Conservation (phyloP, 495 filamentous ascomycete species). For the Aspergillus nanangensis region DNA sequence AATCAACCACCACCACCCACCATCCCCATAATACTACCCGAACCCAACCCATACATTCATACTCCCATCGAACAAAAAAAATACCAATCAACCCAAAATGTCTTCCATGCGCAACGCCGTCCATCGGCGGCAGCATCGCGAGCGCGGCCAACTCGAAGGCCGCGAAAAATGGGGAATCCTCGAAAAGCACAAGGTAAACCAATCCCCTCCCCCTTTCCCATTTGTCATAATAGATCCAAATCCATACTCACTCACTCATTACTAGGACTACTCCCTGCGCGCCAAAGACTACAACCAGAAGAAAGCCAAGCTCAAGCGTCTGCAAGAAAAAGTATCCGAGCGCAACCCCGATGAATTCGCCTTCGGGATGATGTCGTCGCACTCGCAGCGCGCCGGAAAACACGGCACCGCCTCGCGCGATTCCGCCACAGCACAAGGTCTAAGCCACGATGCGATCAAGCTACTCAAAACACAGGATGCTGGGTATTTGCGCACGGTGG, state of each 20-base stretch:
- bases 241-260: constrained; percentile 12
- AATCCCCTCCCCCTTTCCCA: background rate
- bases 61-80: background rate
- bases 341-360: constrained; percentile 97
- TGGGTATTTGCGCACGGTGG: constrained; percentile 73
- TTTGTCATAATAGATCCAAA: background rate
- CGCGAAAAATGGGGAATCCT: constrained; percentile 80
- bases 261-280: constrained; percentile 85
- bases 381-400: constrained; percentile 49
- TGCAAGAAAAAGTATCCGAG: constrained; percentile 75
- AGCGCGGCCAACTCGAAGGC: constrained; percentile 81
- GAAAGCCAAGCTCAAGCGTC: constrained; percentile 69
- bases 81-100: constrained; percentile 43
- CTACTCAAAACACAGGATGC: constrained; percentile 95
- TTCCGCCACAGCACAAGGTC: constrained; percentile 32
- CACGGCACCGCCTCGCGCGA: constrained; percentile 49
- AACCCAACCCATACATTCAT: too few relatives aligned
- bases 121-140: constrained; percentile 70
- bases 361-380: constrained; percentile 75
- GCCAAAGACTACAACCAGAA: constrained; percentile 86
- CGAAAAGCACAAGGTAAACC: constrained; percentile 84
- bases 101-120: constrained; percentile 81
- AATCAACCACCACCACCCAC: too few relatives aligned
- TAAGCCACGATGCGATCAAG: constrained; percentile 68
- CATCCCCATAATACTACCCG: too few relatives aligned